Evolutionary conservation across 306 rosid genomes (phyloP).

Genomic region (Purshia tridentata): DNA sequence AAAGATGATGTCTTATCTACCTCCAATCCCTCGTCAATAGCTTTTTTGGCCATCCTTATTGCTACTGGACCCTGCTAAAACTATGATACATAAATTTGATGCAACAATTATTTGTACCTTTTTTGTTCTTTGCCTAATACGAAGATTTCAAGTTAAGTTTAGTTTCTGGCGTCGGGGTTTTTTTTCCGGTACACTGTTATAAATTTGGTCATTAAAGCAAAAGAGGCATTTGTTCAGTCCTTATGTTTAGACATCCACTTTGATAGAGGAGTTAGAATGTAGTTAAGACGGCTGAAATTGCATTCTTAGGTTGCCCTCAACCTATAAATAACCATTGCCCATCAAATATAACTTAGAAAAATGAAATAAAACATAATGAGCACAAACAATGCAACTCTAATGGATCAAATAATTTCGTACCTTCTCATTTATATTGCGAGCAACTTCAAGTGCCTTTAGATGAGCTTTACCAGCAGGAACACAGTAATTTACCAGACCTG

Average conservation of each 20-base stretch:
- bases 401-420: conserved; percentile 30
- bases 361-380: background rate
- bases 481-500: conserved; percentile 89
- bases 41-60: conserved; percentile 79
- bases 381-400: background rate
- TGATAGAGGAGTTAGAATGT: background rate
- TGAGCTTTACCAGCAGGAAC: conserved; percentile 79
- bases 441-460: conserved; percentile 73
- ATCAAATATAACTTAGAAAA: background rate
- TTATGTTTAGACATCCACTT: background rate
- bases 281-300: background rate
- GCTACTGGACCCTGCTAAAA: conserved; percentile 85
- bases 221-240: background rate
- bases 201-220: background rate
- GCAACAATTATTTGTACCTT: background rate
- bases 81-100: background rate
- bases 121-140: background rate
- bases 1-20: conserved; percentile 50
- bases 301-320: background rate
- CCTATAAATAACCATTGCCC: background rate
- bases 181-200: background rate
- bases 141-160: background rate
- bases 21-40: conserved; percentile 69
- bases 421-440: conserved; percentile 74
- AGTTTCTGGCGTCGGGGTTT: background rate